Conservation (phyloP, 169 alveolate genomes). For the Plasmodium gaboni region DNA sequence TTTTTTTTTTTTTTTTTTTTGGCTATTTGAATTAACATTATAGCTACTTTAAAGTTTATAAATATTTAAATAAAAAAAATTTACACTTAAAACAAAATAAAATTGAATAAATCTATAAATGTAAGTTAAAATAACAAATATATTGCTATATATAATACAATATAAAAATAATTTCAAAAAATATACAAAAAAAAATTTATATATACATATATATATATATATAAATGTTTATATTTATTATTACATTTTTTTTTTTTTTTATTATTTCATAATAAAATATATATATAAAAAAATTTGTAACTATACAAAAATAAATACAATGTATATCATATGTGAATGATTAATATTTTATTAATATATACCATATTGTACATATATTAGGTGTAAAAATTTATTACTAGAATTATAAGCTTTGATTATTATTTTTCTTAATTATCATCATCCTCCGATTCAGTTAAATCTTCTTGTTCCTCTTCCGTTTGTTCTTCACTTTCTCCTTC, state of each 20-base stretch:
- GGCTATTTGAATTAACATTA: conserved; percentile 15
- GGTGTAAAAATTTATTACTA: too few species aligned
- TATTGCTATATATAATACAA: too few species aligned
- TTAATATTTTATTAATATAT: neutral
- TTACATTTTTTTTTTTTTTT: too few species aligned
- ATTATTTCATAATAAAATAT: too few species aligned
- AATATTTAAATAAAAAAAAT: conserved; percentile 13
- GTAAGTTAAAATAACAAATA: too few species aligned
- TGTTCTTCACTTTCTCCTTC: conserved; percentile 14
- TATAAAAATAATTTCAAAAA: conserved; percentile 2
- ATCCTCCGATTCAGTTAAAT: neutral
- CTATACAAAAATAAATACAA: neutral
- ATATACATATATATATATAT: too few species aligned
- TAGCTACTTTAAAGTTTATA: conserved; percentile 11
- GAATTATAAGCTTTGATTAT: neutral
- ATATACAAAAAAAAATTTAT: conserved; percentile 22
- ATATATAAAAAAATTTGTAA: too few species aligned
- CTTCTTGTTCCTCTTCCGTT: neutral
- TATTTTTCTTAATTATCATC: neutral
- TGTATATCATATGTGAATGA: neutral
- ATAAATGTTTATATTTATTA: too few species aligned
- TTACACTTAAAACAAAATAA: too few species aligned
- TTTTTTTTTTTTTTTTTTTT: conserved; percentile 39
- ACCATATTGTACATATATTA: neutral
- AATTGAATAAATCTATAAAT: too few species aligned